Evolutionary conservation across 257 asterid species (phyloP).

Genomic region (Gentiana straminea): DNA sequence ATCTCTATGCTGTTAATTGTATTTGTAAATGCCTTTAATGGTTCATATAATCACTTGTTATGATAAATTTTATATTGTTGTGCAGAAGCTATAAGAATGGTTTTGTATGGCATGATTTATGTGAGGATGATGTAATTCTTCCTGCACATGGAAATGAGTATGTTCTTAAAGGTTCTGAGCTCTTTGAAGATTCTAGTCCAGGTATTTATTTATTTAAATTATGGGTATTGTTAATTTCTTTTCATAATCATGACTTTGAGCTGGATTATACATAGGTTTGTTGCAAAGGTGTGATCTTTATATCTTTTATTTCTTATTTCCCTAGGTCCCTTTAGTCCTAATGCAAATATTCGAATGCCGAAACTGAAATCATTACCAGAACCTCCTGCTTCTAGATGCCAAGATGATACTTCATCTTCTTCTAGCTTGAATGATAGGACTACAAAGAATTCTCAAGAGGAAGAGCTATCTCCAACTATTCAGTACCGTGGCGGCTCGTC

Average conservation of each 20-base stretch:
- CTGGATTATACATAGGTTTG: too few relatives aligned
- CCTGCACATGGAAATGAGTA: constrained; percentile 89
- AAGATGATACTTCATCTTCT: constrained; percentile 79
- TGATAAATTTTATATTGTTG: constrained; percentile 8
- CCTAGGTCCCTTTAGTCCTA: constrained; percentile 60
- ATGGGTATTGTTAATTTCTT: too few relatives aligned
- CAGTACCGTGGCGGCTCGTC: constrained; percentile 49
- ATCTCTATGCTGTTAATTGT: background rate
- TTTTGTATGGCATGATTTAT: constrained; percentile 93
- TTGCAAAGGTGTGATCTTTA: too few relatives aligned
- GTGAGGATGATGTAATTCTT: constrained; percentile 72
- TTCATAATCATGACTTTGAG: too few relatives aligned
- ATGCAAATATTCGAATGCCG: constrained; percentile 41
- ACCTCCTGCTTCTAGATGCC: constrained; percentile 77
- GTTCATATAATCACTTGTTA: background rate
- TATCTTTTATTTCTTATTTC: constrained; percentile 5
- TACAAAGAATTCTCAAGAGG: constrained; percentile 62
- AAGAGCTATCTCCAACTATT: constrained; percentile 54
- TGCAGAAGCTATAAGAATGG: constrained; percentile 86
- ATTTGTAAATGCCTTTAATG: background rate
- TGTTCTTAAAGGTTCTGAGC: constrained; percentile 94
- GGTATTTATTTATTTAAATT: constrained; percentile 1
- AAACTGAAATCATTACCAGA: constrained; percentile 68
- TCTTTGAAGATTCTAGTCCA: constrained; percentile 60
- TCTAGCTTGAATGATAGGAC: constrained; percentile 66